These are phyloP conservation scores for Anisodus tanguticus DNA, from an alignment of 257 asterid species.

Conservation along the genomic window DNA sequence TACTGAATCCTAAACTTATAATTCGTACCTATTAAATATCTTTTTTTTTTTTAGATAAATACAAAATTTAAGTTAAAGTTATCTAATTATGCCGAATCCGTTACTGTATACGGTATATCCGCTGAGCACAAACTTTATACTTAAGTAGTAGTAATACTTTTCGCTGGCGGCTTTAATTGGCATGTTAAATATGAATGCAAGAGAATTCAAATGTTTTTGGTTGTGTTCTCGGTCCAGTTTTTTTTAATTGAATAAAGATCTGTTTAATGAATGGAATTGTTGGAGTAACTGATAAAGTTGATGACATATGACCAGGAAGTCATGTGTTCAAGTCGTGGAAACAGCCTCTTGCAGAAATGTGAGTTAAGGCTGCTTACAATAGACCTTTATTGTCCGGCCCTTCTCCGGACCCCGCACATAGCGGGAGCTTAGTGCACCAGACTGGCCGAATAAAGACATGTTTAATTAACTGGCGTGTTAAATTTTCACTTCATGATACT, in stretches of 20 bases:
- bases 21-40: not conserved
- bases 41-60: not conserved
- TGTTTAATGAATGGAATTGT: not conserved
- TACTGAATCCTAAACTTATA: not conserved
- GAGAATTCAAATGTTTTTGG: no score
- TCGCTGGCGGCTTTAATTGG: not conserved
- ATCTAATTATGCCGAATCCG: not conserved
- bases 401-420: no score
- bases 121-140: not conserved
- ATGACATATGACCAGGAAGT: no score
- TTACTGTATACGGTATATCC: not conserved
- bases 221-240: not conserved
- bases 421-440: no score
- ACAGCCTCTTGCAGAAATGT: no score
- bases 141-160: not conserved
- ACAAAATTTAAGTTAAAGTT: not conserved
- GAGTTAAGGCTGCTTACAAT: no score
- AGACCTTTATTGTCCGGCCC: no score
- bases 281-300: no score
- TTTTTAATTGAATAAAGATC: not conserved
- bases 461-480: not conserved
- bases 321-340: no score
- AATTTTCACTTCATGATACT: not conserved
- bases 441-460: not conserved
- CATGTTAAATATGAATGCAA: not conserved